Percentiles rank a stretch among this genome's conserved stretches.
These are phyloP conservation scores for Boletus eberwhitei DNA, from an alignment of 768 basidiomycete species.

Conservation along the genomic window DNA sequence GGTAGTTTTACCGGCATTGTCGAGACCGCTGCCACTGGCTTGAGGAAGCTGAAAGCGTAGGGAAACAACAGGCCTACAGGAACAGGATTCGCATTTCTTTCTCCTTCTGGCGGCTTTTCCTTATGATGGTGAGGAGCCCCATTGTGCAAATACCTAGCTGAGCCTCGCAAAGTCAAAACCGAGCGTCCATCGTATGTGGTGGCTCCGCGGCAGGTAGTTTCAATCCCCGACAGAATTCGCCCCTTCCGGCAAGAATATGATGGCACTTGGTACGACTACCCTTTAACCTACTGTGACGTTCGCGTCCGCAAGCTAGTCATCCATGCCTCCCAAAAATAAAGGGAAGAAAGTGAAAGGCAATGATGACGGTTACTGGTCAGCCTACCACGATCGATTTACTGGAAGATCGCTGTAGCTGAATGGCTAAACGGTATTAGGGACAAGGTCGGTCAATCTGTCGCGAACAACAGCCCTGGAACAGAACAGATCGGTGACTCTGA, in stretches of 20 bases:
- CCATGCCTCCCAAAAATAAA: slow-evolving; percentile 61
- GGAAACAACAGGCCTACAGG: slow-evolving; percentile 50
- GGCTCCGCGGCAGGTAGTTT: slow-evolving; percentile 11
- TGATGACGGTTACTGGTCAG: slow-evolving; percentile 78
- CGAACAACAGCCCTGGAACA: slow-evolving; percentile 36
- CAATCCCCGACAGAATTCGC: slow-evolving; percentile 8
- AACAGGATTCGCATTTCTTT: slow-evolving; percentile 96
- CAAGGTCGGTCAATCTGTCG: slow-evolving; percentile 56
- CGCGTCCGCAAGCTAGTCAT: background rate
- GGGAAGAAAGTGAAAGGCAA: slow-evolving; percentile 85
- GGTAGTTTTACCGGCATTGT: slow-evolving; percentile 98
- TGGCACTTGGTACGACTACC: background rate
- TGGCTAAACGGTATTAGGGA: slow-evolving; percentile 44
- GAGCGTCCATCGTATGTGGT: too few relatives aligned
- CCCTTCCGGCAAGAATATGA: slow-evolving; percentile 20
- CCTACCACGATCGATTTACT: slow-evolving; percentile 12
- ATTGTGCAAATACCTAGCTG: slow-evolving; percentile 36
- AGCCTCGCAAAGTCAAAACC: background rate
- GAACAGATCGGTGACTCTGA: slow-evolving; percentile 37
- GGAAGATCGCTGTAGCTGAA: slow-evolving; percentile 15
- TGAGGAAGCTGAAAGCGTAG: slow-evolving; percentile 12
- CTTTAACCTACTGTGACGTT: background rate
- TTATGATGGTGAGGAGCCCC: slow-evolving; percentile 95
- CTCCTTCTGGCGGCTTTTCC: slow-evolving; percentile 94
- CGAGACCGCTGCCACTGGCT: slow-evolving; percentile 68